Evolutionary conservation across 192 early-diverging fungal species (phyloP).

Genomic region (Rhizophagus clarus): DNA sequence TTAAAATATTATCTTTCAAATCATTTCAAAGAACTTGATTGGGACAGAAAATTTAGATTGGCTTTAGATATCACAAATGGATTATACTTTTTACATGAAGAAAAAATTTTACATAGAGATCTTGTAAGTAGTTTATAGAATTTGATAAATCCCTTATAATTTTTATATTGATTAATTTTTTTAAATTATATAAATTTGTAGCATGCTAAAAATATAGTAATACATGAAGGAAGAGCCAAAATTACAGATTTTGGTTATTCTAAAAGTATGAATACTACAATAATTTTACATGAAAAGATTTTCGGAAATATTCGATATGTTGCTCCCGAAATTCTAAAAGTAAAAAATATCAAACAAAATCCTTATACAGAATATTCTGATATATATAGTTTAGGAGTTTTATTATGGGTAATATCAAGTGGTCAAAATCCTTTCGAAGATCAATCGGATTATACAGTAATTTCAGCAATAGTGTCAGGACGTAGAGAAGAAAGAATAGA

Average conservation of each 20-base stretch:
- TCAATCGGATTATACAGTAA: background rate
- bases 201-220: background rate
- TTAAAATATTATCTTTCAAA: background rate
- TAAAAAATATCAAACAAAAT: background rate
- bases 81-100: background rate
- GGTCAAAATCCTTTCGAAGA: background rate
- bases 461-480: background rate
- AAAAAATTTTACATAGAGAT: slow-evolving; percentile 13
- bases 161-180: background rate
- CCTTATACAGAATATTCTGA: background rate
- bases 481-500: background rate
- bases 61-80: background rate
- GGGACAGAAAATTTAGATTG: background rate
- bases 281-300: background rate
- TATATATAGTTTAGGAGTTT: slow-evolving; percentile 5
- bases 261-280: background rate
- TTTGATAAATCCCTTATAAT: background rate
- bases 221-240: background rate
- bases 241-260: slow-evolving; percentile 12
- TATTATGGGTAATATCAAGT: slow-evolving; percentile 16
- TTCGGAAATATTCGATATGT: background rate
- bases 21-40: background rate
- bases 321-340: background rate
- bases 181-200: background rate
- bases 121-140: background rate